Evolutionary conservation across 768 basidiomycete genomes (phyloP).

Genomic region (Leccinum ochraceum): DNA sequence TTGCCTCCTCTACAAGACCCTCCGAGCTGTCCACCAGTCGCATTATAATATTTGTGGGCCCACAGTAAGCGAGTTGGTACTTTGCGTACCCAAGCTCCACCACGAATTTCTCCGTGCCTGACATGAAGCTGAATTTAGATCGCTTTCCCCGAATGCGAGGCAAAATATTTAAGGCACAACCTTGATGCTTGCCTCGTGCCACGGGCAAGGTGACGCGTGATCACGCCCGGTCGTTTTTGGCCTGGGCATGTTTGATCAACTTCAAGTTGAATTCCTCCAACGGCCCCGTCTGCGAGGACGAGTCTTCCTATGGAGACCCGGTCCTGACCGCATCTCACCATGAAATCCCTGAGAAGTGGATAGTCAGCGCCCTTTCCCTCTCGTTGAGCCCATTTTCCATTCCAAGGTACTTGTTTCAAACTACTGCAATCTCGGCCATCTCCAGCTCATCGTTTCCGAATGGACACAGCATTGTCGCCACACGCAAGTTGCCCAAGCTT

Average conservation of each 20-base stretch:
- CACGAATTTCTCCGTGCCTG: constrained; percentile 10
- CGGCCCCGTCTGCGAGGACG: not conserved
- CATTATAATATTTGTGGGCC: not conserved
- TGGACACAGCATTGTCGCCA: not conserved
- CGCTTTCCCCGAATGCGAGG: constrained; percentile 5
- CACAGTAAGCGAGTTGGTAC: not conserved
- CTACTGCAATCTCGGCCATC: constrained; percentile 3
- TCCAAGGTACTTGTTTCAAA: not conserved
- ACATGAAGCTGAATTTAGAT: constrained; percentile 2
- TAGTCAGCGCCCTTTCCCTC: not conserved
- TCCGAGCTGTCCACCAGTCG: not conserved
- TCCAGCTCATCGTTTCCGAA: not conserved
- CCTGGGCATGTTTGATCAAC: not conserved
- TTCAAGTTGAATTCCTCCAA: not conserved
- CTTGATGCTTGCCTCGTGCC: constrained; percentile 5
- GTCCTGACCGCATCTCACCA: not conserved
- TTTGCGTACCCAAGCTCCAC: constrained; percentile 15
- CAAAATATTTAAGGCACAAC: constrained; percentile 4
- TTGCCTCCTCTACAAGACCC: not conserved
- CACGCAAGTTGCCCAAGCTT: not conserved
- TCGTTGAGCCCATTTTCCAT: not conserved
- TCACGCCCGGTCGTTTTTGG: constrained; percentile 6
- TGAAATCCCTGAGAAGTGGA: not conserved
- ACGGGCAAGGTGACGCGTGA: not conserved
- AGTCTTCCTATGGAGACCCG: not conserved